phyloP scores from a whole-genome alignment of 768 basidiomycete species.

The Amanita jacksonii region DNA sequence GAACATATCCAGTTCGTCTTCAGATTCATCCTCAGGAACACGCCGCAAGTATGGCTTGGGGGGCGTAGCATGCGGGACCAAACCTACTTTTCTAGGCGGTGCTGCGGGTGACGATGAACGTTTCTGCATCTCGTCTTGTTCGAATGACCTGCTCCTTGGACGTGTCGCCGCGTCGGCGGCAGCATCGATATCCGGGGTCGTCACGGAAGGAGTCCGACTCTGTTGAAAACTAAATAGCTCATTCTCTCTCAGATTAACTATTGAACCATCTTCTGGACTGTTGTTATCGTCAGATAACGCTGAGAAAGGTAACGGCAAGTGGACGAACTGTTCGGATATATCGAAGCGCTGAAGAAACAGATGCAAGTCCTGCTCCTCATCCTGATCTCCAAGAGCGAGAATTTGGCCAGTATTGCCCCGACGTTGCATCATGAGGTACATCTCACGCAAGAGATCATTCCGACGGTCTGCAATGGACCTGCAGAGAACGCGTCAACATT shows the following conservation, averaged over 20 bases:
- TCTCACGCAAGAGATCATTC: conserved; percentile 62
- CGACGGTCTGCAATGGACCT: conserved; percentile 57
- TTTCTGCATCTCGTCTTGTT: not conserved
- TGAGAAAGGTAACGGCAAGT: conserved; percentile 3
- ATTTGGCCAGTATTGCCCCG: conserved; percentile 36
- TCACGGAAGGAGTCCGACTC: not conserved
- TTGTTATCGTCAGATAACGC: not conserved
- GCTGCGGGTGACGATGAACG: not conserved
- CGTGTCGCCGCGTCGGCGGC: not conserved
- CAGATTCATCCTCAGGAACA: conserved; percentile 18
- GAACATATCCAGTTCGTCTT: conserved; percentile 35
- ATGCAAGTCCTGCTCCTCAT: conserved; percentile 34
- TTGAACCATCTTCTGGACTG: conserved; percentile 27
- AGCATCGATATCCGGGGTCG: not conserved
- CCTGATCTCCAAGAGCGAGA: conserved; percentile 25
- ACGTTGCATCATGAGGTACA: conserved; percentile 56
- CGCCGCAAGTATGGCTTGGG: not conserved
- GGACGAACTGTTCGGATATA: conserved; percentile 39
- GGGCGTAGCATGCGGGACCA: not conserved
- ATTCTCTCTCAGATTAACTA: conserved; percentile 18
- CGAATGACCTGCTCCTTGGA: not conserved
- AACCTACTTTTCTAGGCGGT: not conserved
- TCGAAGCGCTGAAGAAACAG: conserved; percentile 50
- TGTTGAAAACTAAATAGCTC: conserved; percentile 13
- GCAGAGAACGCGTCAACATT: conserved; percentile 8